These are phyloP conservation scores for Pestalotiopsis sp. DNA, from an alignment of 2,329 filamentous ascomycete genomes.

Conservation along the genomic window DNA sequence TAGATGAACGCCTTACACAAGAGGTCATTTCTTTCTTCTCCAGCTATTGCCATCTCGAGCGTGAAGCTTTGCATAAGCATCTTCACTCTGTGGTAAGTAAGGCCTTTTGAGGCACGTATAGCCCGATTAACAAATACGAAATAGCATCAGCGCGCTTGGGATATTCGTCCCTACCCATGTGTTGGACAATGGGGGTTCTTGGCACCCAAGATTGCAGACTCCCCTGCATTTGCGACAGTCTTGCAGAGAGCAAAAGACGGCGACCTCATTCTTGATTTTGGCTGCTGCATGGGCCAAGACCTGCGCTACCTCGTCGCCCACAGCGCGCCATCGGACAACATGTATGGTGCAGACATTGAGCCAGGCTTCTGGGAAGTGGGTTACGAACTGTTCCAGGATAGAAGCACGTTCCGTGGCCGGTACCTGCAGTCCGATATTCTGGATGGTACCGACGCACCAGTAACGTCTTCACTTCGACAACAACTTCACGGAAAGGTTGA, in stretches of 20 bases:
- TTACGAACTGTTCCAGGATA: background rate
- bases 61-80: background rate
- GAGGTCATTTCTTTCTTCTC: background rate
- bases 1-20: background rate
- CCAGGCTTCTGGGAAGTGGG: background rate
- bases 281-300: background rate
- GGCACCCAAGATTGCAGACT: background rate
- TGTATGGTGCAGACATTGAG: background rate
- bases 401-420: background rate
- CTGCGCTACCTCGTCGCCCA: background rate
- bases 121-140: background rate
- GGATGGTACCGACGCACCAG: background rate
- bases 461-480: background rate
- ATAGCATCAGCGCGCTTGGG: background rate
- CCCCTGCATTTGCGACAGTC: background rate
- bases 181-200: background rate
- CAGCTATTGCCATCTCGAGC: background rate
- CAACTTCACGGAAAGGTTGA: background rate
- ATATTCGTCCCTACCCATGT: constrained; percentile 3
- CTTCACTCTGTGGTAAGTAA: background rate
- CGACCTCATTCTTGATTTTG: background rate
- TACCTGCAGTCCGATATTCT: background rate
- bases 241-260: background rate
- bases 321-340: background rate
- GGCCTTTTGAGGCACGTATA: background rate